Base-by-base conservation (phyloP, 139 green algal species). In the Picochlorum costavermella region DNA sequence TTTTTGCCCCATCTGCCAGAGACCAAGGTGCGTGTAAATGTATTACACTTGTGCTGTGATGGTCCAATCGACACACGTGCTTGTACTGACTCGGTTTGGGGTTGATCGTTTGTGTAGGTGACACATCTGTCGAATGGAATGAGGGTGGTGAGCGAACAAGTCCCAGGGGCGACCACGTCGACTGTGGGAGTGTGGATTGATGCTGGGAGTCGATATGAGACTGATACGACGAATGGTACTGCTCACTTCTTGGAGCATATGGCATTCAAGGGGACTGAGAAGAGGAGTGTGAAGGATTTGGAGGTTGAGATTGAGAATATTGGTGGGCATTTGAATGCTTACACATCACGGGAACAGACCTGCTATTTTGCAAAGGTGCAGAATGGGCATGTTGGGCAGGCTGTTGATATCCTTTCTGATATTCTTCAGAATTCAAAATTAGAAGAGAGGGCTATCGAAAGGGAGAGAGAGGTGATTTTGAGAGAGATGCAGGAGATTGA, bases 241-340 rank as follows among this genome's bases (percentile, higher is more conserved):
- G 94, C 94, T 5, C 93, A 99, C 71, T 98, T 99, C 72, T 81
- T 99, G 63, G 94, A 99, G 81, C 94, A 99, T 82, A 95, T 99
- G 83, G 86, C 90, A 5, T 99, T 99, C 81, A 99, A 99, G 80
- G 93, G 93, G 43, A 98, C 92, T 48, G 90, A 89, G 74, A 85
- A 64, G 43, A 81, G 90, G 28, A 88, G 65, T 4, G 80, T 85
- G 43, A 82, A 79, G 62, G 78, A 94, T 61, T 76, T 99, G 49
- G 94, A 98, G 78, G 74, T 92, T 13, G 92, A 98, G 81, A 86
- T 99, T 36, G 94, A 99, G 80, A 89, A 98, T 81, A 94, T 98
- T 86, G 94, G 94, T 6, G 91, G 83, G 30, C 92, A 97, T 72
- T 81, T 99, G 44, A 98, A 98, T 63, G 94, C 94, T 0, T 99